Evolutionary conservation across 2,329 filamentous ascomycete genomes (phyloP).

Genomic region (Cladosporium sp.): DNA sequence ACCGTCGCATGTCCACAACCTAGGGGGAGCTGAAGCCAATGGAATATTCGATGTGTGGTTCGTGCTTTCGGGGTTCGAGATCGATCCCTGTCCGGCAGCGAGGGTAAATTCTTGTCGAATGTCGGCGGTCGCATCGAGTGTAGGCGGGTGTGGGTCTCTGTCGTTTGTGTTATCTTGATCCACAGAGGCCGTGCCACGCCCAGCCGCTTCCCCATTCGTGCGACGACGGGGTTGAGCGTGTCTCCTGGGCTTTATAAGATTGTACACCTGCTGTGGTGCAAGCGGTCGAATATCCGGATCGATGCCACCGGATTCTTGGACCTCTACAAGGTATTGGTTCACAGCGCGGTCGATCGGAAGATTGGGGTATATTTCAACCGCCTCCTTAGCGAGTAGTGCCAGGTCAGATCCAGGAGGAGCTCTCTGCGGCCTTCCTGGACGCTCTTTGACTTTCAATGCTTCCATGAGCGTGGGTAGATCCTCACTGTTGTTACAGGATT

Average conservation of each 20-base stretch:
- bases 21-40: not conserved
- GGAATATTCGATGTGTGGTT: not conserved
- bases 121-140: not conserved
- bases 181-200: not conserved
- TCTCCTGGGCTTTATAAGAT: not conserved
- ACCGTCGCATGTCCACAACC: not conserved
- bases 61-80: not conserved
- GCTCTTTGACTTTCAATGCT: not conserved
- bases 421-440: not conserved
- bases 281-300: slow-evolving; percentile 2
- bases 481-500: not conserved
- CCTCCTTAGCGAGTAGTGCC: not conserved
- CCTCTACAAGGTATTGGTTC: not conserved
- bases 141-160: not conserved
- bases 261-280: not conserved
- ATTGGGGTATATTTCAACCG: not conserved
- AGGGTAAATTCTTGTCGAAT: not conserved
- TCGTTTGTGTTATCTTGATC: not conserved
- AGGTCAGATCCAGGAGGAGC: not conserved
- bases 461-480: not conserved
- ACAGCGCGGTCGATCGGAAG: not conserved
- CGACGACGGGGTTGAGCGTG: not conserved
- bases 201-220: not conserved
- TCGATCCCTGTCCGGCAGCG: not conserved
- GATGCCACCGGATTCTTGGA: not conserved